These are phyloP conservation scores for Radiomyces spectabilis DNA, from an alignment of 192 early-diverging fungal genomes.

Conservation along the genomic window DNA sequence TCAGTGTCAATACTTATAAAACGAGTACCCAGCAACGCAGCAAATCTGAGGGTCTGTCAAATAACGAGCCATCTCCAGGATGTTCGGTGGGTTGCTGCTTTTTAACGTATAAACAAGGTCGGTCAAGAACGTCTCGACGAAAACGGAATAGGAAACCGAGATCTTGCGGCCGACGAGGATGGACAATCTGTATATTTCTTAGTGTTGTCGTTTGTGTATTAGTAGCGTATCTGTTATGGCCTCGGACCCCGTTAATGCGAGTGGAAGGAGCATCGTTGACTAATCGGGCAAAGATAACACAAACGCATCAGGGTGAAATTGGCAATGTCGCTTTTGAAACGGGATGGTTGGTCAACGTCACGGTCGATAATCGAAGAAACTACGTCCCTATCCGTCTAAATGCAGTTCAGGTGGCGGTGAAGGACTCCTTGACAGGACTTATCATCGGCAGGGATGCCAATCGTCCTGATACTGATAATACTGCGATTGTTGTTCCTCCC, in stretches of 20 bases:
- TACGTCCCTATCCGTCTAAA: slow-evolving; percentile 13
- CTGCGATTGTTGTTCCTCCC: neutral
- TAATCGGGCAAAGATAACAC: neutral
- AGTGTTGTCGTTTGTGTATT: neutral
- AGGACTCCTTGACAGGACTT: slow-evolving; percentile 10
- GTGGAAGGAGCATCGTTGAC: neutral
- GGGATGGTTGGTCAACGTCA: slow-evolving; percentile 21
- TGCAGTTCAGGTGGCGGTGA: slow-evolving; percentile 2
- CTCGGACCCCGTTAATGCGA: slow-evolving; percentile 1
- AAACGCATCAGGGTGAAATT: slow-evolving; percentile 1
- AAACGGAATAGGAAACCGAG: too few relatives aligned
- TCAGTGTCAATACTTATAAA: too few relatives aligned
- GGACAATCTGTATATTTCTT: slow-evolving; percentile 2
- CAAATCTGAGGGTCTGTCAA: too few relatives aligned
- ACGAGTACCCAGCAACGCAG: too few relatives aligned
- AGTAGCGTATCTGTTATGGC: slow-evolving; percentile 7
- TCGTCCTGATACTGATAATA: neutral
- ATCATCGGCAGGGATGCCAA: slow-evolving; percentile 16
- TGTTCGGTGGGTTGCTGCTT: too few relatives aligned
- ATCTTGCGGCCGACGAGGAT: neutral
- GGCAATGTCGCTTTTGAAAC: slow-evolving; percentile 20
- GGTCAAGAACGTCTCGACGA: too few relatives aligned
- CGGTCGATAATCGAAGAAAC: slow-evolving; percentile 20
- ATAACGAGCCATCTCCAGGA: too few relatives aligned
- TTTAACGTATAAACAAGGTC: too few relatives aligned